Evolutionary conservation across 225 moss, liverwort and hornwort genomes (phyloP).

Genomic region (Pleurozium schreberi): DNA sequence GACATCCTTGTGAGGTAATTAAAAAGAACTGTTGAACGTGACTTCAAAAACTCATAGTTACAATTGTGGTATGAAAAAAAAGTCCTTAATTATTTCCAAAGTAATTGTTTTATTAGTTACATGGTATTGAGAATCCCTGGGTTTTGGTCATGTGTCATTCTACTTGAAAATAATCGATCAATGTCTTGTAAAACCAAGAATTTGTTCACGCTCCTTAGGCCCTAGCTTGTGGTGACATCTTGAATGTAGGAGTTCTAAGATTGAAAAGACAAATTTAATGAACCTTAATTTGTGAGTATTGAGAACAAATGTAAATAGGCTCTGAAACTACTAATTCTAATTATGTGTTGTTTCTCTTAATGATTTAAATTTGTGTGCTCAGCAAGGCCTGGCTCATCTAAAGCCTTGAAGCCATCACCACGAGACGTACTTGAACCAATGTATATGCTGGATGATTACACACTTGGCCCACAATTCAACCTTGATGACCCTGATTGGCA

Average conservation of each 20-base stretch:
- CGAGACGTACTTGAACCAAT: conserved; percentile 21
- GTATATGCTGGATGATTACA: conserved; percentile 25
- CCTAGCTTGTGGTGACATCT: no score
- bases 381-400: conserved; percentile 34
- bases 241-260: no score
- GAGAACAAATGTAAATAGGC: background rate
- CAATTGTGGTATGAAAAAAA: background rate
- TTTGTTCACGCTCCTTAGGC: background rate
- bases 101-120: background rate
- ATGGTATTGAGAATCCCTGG: background rate
- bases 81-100: background rate
- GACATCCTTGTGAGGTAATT: background rate
- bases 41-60: background rate
- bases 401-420: conserved; percentile 12
- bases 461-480: conserved; percentile 40
- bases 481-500: conserved; percentile 46
- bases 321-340: background rate
- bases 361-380: background rate
- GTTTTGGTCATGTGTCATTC: background rate
- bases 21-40: no score
- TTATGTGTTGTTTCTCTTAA: background rate
- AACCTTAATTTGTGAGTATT: background rate
- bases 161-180: background rate
- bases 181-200: no score
- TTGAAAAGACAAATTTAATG: background rate